Evolutionary conservation across 2,329 filamentous ascomycete species (phyloP).

Genomic region (Bipolaris gigantea): DNA sequence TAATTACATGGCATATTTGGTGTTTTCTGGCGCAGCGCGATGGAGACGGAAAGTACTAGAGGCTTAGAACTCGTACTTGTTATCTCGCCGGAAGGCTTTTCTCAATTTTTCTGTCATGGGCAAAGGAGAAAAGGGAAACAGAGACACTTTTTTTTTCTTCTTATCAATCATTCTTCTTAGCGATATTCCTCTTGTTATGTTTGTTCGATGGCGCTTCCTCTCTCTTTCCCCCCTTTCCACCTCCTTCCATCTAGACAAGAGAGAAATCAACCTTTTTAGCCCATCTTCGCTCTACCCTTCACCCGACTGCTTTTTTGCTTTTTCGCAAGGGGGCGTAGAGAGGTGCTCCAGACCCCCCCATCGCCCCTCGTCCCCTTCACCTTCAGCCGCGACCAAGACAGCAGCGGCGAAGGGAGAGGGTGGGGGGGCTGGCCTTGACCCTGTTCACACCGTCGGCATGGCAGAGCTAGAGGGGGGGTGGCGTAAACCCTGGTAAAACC

Average conservation of each 20-base stretch:
- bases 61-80: constrained; percentile 18
- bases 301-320: not conserved
- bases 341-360: too few relatives aligned
- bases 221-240: not conserved
- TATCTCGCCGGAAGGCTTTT: too few relatives aligned
- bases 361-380: too few relatives aligned
- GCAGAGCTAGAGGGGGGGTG: too few relatives aligned
- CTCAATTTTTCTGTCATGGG: too few relatives aligned
- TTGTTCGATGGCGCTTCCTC: not conserved
- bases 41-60: constrained; percentile 11
- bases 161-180: constrained; percentile 11
- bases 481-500: too few relatives aligned
- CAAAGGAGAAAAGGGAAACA: not conserved
- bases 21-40: constrained; percentile 21
- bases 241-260: not conserved
- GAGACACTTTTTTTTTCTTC: constrained; percentile 1
- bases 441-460: too few relatives aligned
- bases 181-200: constrained; percentile 2
- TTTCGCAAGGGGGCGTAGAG: not conserved
- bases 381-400: too few relatives aligned
- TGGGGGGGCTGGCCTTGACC: too few relatives aligned
- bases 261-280: not conserved
- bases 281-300: not conserved
- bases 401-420: too few relatives aligned
- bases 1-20: constrained; percentile 17